A percentile compares a stretch with the other conserved stretches of the same genome.
Evolutionary conservation across 495 filamentous ascomycete species (phyloP).

Genomic region (Penicillium egyptiacum): DNA sequence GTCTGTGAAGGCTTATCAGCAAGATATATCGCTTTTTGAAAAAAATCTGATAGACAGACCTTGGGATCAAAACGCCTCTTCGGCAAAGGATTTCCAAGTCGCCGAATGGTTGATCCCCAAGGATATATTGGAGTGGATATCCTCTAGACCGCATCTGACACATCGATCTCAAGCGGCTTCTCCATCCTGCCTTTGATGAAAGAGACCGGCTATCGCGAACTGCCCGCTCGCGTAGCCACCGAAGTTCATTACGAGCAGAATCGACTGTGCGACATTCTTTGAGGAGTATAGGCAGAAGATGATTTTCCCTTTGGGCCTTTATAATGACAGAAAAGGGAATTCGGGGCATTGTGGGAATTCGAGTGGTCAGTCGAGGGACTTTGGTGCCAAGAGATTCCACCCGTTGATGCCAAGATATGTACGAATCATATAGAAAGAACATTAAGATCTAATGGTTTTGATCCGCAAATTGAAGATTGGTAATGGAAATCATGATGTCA

Average conservation of each 20-base stretch:
- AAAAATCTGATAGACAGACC: constrained; percentile 48
- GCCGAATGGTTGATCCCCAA: constrained; percentile 88
- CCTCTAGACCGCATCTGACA: constrained; percentile 62
- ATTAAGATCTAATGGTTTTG: no score
- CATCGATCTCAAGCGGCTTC: constrained; percentile 43
- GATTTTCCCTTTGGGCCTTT: constrained; percentile 54
- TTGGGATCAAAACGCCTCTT: constrained; percentile 79
- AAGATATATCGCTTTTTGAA: neutral
- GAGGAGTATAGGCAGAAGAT: constrained; percentile 66
- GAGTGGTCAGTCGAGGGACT: neutral
- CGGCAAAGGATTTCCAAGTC: constrained; percentile 73
- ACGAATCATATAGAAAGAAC: neutral
- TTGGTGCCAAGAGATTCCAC: constrained; percentile 5
- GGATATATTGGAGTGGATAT: constrained; percentile 81
- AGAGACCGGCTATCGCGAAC: constrained; percentile 18
- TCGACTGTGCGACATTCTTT: constrained; percentile 63
- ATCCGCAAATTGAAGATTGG: no score
- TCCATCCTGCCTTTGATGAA: constrained; percentile 26
- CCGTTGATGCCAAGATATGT: neutral
- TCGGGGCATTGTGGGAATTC: constrained; percentile 67
- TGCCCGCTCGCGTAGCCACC: constrained; percentile 77
- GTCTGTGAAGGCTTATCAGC: constrained; percentile 32
- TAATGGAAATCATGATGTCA: no score
- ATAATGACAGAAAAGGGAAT: constrained; percentile 59
- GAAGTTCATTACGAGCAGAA: constrained; percentile 74